Percentiles rank a stretch among this genome's conserved stretches.
phyloP scores from a whole-genome alignment of 306 rosid genomes.

The cucumber (Cucumis sativus) region Cucumber_9930_V3 NC_026660.2:10607501-10608000 shows the following conservation, averaged over 20 bases:
- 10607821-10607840: constrained; percentile 52
- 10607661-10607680: constrained; percentile 40
- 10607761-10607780: constrained; percentile 94
- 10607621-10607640: constrained; percentile 64
- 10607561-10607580: neutral
- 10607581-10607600: neutral
- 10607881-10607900: constrained; percentile 30
- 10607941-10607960: constrained; percentile 38
- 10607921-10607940: constrained; percentile 24
- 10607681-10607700: constrained; percentile 29
- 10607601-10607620: neutral
- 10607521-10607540: constrained; percentile 86
- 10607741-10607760: constrained; percentile 59
- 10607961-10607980: constrained; percentile 21
- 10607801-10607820: constrained; percentile 28
- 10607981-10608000: constrained; percentile 56
- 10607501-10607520: constrained; percentile 97
- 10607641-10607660: constrained; percentile 86
- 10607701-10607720: constrained; percentile 24
- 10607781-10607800: constrained; percentile 29
- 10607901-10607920: constrained; percentile 71
- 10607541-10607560: constrained; percentile 74
- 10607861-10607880: constrained; percentile 21
- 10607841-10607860: constrained; percentile 33
- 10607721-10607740: constrained; percentile 36